Evolutionary conservation across 2,329 filamentous ascomycete genomes (phyloP).

Genomic region (Penicillium brasilianum): DNA sequence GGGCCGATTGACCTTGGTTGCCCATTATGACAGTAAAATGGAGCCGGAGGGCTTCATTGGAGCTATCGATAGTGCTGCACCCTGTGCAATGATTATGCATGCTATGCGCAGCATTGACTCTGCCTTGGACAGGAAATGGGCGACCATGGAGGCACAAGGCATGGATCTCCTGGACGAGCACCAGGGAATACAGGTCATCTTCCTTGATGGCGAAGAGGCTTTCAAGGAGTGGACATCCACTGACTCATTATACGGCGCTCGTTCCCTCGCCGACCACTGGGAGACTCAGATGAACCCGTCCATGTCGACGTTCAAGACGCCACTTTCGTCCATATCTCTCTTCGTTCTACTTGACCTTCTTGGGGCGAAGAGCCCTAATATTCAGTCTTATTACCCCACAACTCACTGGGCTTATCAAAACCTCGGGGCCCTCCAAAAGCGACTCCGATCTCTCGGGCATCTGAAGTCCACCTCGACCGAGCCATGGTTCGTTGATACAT

Average conservation of each 20-base stretch:
- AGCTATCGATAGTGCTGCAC: constrained; percentile 89
- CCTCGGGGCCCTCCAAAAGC: constrained; percentile 74
- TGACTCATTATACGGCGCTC: constrained; percentile 85
- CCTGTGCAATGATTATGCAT: constrained; percentile 90
- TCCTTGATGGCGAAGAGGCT: constrained; percentile 94
- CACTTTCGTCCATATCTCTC: constrained; percentile 78
- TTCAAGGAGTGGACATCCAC: constrained; percentile 75
- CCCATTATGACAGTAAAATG: constrained; percentile 90
- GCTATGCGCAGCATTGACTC: constrained; percentile 78
- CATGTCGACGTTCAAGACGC: constrained; percentile 74
- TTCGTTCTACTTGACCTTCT: constrained; percentile 93
- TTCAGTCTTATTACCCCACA: constrained; percentile 86
- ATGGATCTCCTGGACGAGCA: constrained; percentile 68
- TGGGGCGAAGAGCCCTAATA: constrained; percentile 67
- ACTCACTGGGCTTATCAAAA: constrained; percentile 92
- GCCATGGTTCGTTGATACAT: constrained; percentile 69
- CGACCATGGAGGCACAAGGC: constrained; percentile 67
- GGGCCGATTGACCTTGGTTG: constrained; percentile 80
- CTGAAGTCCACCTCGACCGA: constrained; percentile 63
- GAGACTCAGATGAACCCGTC: constrained; percentile 71
- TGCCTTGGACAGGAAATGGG: constrained; percentile 82
- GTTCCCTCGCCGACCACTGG: constrained; percentile 82
- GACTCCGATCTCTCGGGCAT: constrained; percentile 69
- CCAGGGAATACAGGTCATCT: constrained; percentile 83
- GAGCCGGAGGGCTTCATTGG: constrained; percentile 86